Evolutionary conservation across 345 rosid species (phyloP).

Genomic region (Streptanthus diversifolius): DNA sequence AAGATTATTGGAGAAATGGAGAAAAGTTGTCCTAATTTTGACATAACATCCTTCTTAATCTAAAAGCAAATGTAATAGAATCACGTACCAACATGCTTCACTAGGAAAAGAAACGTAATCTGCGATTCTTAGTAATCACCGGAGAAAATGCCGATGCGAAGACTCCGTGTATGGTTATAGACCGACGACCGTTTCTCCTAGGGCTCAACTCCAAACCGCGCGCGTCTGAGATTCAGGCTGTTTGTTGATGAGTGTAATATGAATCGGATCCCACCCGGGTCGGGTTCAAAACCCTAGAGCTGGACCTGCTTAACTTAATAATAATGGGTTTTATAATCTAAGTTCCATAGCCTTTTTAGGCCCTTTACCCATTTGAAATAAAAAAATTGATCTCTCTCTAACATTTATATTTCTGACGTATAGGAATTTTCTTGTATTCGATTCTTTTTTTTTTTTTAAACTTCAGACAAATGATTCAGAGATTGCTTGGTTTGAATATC

Average conservation of each 20-base stretch:
- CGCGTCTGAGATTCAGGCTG: background rate
- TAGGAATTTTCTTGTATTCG: background rate
- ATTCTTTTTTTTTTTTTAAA: background rate
- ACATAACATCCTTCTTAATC: background rate
- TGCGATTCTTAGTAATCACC: too few species aligned
- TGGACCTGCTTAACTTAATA: background rate
- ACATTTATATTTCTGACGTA: background rate
- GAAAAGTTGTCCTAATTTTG: slow-evolving; percentile 4
- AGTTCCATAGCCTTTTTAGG: background rate
- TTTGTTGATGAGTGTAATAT: background rate
- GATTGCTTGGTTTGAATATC: slow-evolving; percentile 8
- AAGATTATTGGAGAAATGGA: background rate
- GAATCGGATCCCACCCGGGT: background rate
- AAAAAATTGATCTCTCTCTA: background rate
- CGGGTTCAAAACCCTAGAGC: background rate
- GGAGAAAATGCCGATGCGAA: too few species aligned
- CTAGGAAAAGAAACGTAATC: too few species aligned
- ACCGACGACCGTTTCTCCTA: too few species aligned
- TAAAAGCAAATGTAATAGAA: background rate
- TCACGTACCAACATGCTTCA: background rate
- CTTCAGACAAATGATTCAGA: background rate
- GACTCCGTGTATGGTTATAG: too few species aligned
- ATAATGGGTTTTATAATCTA: background rate
- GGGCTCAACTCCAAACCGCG: background rate
- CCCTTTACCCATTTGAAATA: background rate